Evolutionary conservation across 169 alveolate species (phyloP).

Genomic region (Babesia caballi): DNA sequence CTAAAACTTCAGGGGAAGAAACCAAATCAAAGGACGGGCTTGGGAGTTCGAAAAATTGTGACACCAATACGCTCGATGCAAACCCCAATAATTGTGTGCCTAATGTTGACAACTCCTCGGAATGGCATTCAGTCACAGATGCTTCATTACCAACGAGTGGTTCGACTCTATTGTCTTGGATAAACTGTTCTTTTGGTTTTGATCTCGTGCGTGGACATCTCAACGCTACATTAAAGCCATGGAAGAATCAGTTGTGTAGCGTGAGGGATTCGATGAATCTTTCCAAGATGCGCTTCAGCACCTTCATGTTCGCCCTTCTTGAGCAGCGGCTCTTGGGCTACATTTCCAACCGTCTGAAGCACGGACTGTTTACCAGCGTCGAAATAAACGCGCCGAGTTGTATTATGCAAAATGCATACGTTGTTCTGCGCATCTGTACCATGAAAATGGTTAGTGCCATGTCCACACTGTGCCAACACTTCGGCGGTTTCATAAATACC

Average conservation of each 20-base stretch:
- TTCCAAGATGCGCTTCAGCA: not conserved
- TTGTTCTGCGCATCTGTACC: constrained; percentile 40
- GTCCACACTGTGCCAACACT: constrained; percentile 15
- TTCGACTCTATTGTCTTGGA: constrained; percentile 27
- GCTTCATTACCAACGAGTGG: not conserved
- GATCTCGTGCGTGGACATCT: constrained; percentile 33
- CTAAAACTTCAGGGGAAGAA: not conserved
- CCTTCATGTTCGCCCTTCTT: constrained; percentile 53
- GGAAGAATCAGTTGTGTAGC: constrained; percentile 8
- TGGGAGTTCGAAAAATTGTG: not conserved
- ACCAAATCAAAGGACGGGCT: not conserved
- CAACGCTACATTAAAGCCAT: constrained; percentile 47
- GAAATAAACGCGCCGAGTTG: constrained; percentile 32
- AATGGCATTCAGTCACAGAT: not conserved
- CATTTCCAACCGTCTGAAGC: constrained; percentile 46
- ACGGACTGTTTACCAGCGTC: constrained; percentile 44
- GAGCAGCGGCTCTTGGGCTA: constrained; percentile 61
- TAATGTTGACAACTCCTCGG: too few species aligned
- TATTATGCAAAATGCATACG: constrained; percentile 43
- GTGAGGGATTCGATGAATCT: constrained; percentile 51
- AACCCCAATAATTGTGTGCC: not conserved
- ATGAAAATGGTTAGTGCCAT: constrained; percentile 33
- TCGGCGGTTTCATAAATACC: constrained; percentile 61
- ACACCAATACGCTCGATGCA: not conserved
- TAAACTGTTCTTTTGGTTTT: constrained; percentile 51